Base-by-base conservation (phyloP, 2,329 filamentous ascomycete species). In the Nemania diffusa region DNA sequence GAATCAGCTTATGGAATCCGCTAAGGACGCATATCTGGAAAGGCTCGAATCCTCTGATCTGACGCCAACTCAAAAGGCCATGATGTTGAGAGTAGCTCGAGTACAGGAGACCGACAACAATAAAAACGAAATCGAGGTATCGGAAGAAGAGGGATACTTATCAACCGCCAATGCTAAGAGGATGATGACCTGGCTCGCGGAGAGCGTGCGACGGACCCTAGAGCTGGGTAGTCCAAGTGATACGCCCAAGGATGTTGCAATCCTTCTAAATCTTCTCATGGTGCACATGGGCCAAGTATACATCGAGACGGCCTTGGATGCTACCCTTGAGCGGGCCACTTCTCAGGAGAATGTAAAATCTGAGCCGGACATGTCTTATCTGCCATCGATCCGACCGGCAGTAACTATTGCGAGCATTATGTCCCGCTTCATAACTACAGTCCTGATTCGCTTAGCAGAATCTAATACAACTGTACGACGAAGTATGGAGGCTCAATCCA, bases 171-270 rank as follows among this genome's bases (percentile, higher is more conserved):
- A 92, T 78, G 93, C 94, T n/a, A 98, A 98, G 81, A 88, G 96
- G 64, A 99, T 99, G 94, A 87, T 99, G 67, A 97, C 93, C 77
- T 99, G 96, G 96, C 84, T 99, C 46, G 96, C 96, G 2, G 96
- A 99, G 82, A 94, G 93, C 69, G 95, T 99, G 26, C 92, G 96
- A 44, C 87, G 96, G 70, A 93, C 94, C 0, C 85, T 99, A 9
- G 96, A 99, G 79, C 85, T 99, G n/a, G 94, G 92, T 26, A 91
- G 92, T 26, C 90, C 90, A 58, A 91, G 87, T 64, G 96, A 99
- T 73, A 97, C 94, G 4, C 93, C 96, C 17, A 98, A 97, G 79
- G 96, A 99, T 78, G 93, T 98, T 63, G 92, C 91, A 52, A 90
- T 93, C 67, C 85, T 98, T 26, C 86, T 97, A 37, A 92, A 91